A percentile compares a stretch with the other conserved stretches of the same genome.
Evolutionary conservation across 1,284 basidiomycete genomes (phyloP).

Genomic region (Puccinia triticina): DNA sequence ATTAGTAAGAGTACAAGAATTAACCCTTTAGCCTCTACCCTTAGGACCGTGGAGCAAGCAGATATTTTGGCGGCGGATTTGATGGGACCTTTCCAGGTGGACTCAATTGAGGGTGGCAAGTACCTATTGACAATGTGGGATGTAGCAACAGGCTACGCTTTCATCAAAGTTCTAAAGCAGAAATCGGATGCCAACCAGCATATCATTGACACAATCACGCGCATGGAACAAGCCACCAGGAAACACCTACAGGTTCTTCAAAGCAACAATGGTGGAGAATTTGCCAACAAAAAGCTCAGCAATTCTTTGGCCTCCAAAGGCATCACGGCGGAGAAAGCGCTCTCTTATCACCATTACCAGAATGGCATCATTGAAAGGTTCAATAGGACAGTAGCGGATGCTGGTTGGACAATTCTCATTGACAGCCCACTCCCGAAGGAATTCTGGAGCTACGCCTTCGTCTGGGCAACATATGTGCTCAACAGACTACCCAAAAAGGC

Average conservation of each 20-base stretch:
- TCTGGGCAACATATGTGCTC: background rate
- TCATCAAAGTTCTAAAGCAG: background rate
- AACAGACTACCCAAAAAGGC: background rate
- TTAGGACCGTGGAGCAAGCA: background rate
- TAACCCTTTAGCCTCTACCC: background rate
- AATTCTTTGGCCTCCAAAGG: background rate
- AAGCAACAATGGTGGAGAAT: too few species aligned
- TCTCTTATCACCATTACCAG: background rate
- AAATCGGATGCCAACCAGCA: background rate
- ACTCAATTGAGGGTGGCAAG: background rate
- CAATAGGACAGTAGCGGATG: background rate
- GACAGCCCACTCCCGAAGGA: background rate
- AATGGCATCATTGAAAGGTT: background rate
- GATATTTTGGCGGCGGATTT: slow-evolving; percentile 2
- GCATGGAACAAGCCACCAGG: too few species aligned
- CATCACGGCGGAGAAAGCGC: background rate
- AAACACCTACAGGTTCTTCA: too few species aligned
- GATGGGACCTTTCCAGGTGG: slow-evolving; percentile 15
- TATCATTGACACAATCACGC: background rate
- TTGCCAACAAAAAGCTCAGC: background rate
- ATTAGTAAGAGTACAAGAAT: background rate
- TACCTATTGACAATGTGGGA: background rate
- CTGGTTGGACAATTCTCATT: background rate
- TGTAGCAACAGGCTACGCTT: background rate
- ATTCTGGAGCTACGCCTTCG: background rate